These are phyloP conservation scores for Dipteronia dyeriana DNA, from an alignment of 345 rosid species.

Conservation along the genomic window DNA sequence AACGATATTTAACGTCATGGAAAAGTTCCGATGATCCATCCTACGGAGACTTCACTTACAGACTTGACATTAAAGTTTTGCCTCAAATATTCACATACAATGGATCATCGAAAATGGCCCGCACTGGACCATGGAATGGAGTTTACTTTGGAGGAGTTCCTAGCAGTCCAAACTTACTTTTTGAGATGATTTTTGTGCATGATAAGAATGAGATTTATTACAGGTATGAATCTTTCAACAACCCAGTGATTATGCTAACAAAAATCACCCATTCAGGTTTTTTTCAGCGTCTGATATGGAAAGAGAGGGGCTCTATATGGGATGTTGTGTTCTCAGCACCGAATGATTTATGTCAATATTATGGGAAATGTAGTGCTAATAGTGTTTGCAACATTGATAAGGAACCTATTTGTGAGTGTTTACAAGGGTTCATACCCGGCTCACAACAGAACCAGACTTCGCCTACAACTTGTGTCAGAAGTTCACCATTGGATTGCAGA, in stretches of 20 bases:
- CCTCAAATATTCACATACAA: slow-evolving; percentile 25
- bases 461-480: neutral
- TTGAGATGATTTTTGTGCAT: slow-evolving; percentile 15
- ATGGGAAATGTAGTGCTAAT: slow-evolving; percentile 25
- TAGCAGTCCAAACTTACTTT: neutral
- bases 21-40: slow-evolving; percentile 38
- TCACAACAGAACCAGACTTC: slow-evolving; percentile 17
- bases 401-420: slow-evolving; percentile 32
- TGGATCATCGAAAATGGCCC: slow-evolving; percentile 2
- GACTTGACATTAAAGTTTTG: slow-evolving; percentile 25
- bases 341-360: slow-evolving; percentile 30
- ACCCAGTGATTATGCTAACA: neutral
- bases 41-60: slow-evolving; percentile 26
- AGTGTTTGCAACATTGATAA: slow-evolving; percentile 31
- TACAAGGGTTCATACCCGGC: slow-evolving; percentile 29
- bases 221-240: slow-evolving; percentile 22
- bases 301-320: slow-evolving; percentile 8
- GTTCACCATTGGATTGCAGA: neutral
- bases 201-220: slow-evolving; percentile 19
- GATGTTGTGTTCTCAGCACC: slow-evolving; percentile 30
- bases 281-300: slow-evolving; percentile 15
- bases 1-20: slow-evolving; percentile 37
- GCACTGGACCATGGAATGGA: slow-evolving; percentile 50
- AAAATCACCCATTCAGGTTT: neutral
- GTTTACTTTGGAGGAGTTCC: slow-evolving; percentile 32